phyloP scores from a whole-genome alignment of 2,329 filamentous ascomycete genomes.

The Penicillium italicum region DNA sequence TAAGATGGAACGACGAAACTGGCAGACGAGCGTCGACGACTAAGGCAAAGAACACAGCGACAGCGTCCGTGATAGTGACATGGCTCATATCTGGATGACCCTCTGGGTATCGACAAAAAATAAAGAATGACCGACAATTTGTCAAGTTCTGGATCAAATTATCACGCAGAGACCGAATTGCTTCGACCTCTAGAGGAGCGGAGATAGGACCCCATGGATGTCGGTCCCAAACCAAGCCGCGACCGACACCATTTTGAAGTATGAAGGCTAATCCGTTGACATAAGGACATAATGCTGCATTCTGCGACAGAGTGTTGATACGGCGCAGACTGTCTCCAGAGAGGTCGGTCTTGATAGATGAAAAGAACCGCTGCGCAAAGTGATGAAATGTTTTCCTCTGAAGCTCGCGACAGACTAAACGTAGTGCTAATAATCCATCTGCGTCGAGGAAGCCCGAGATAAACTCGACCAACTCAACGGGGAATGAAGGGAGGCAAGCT shows the following conservation, averaged over 20 bases:
- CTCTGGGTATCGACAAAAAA: slow-evolving; percentile 26
- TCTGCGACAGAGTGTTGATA: slow-evolving; percentile 16
- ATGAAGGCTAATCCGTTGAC: slow-evolving; percentile 22
- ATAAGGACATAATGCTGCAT: slow-evolving; percentile 13
- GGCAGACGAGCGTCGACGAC: slow-evolving; percentile 18
- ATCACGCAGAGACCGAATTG: slow-evolving; percentile 18
- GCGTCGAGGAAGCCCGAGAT: slow-evolving; percentile 11
- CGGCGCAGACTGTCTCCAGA: slow-evolving; percentile 20
- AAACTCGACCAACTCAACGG: slow-evolving; percentile 22
- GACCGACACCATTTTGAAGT: slow-evolving; percentile 21
- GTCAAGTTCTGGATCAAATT: slow-evolving; percentile 16
- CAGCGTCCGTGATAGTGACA: slow-evolving; percentile 23
- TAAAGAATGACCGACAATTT: slow-evolving; percentile 25
- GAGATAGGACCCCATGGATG: slow-evolving; percentile 25
- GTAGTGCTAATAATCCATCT: slow-evolving; percentile 15
- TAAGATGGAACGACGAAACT: slow-evolving; percentile 20
- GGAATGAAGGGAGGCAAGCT: slow-evolving; percentile 8
- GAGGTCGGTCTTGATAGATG: slow-evolving; percentile 21
- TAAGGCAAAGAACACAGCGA: slow-evolving; percentile 23
- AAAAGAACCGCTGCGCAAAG: slow-evolving; percentile 22
- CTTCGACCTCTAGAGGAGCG: slow-evolving; percentile 18
- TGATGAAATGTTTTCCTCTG: slow-evolving; percentile 25
- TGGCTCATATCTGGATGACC: slow-evolving; percentile 23
- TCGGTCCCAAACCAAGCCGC: slow-evolving; percentile 21
- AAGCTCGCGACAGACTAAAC: slow-evolving; percentile 17